A percentile compares a stretch with the other conserved stretches of the same genome.
Conservation (phyloP, 2,329 filamentous ascomycete genomes). For the Calonectria pseudoreteaudii region DNA sequence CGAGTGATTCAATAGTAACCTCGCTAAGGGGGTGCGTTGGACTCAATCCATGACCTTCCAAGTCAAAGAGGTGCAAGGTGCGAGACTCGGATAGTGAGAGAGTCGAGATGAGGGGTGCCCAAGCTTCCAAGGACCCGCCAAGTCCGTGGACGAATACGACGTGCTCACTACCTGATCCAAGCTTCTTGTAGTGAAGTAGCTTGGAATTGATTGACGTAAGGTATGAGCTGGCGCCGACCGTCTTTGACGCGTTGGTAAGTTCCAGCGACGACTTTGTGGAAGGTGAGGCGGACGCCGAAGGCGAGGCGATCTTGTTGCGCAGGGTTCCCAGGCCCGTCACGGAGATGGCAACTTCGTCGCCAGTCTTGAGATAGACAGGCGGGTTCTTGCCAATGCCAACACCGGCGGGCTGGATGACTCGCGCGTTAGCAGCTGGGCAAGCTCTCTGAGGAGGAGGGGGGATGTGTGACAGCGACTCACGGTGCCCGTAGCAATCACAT, state of each 20-base stretch:
- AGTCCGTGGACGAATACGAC: slow-evolving; percentile 68
- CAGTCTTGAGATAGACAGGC: slow-evolving; percentile 53
- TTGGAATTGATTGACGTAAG: slow-evolving; percentile 55
- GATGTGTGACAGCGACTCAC: slow-evolving; percentile 30
- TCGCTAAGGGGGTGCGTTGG: slow-evolving; percentile 59
- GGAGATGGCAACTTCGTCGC: slow-evolving; percentile 55
- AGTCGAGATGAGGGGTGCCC: slow-evolving; percentile 55
- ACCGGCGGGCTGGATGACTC: slow-evolving; percentile 48
- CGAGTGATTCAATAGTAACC: slow-evolving; percentile 57
- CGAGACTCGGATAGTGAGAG: slow-evolving; percentile 34
- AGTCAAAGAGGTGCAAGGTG: slow-evolving; percentile 59
- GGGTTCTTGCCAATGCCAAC: slow-evolving; percentile 58
- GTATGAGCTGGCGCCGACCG: slow-evolving; percentile 32
- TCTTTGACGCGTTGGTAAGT: slow-evolving; percentile 31
- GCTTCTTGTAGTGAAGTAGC: slow-evolving; percentile 51
- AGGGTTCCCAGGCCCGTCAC: slow-evolving; percentile 32
- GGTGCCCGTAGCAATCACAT: slow-evolving; percentile 59
- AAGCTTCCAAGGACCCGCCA: slow-evolving; percentile 59
- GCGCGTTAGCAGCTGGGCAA: not conserved
- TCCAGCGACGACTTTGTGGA: slow-evolving; percentile 12
- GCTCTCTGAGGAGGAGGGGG: not conserved
- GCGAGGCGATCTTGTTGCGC: slow-evolving; percentile 26
- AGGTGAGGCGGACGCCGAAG: not conserved
- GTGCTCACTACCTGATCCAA: slow-evolving; percentile 39
- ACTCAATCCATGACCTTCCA: slow-evolving; percentile 68